Evolutionary conservation across 2,329 filamentous ascomycete species (phyloP), one percentile per base, ranked within the genome.

Genomic region (Ustulina deusta): DNA sequence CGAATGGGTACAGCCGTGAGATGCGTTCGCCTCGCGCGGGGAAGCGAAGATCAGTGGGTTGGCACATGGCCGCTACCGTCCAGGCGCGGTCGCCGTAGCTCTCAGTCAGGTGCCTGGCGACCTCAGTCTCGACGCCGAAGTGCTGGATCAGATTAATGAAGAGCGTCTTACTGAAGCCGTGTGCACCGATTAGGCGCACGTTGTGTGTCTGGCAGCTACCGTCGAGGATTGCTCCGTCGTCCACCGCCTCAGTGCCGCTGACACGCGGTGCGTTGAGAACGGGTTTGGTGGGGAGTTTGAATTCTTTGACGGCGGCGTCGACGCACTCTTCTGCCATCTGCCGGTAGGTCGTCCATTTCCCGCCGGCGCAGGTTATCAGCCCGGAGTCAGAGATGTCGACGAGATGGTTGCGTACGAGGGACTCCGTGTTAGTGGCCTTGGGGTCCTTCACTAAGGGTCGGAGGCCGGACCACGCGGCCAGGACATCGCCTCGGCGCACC

Each of bases 81-180:
- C 94, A 97, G 22, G 94, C 93, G 65, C 94, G 89, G 81, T 97
- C 94, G 72, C 95, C 94, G 78, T 97, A 98, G 64, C 93, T 92
- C 76, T 92, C 88, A 15, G 91, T 91, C 38, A 97, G 86, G 80
- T 97, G 94, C 82, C 93, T 92, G 51, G 94, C 94, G 22, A 97
- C 93, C 74, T 97, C 93, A 20, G 93, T 97, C 81, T 97, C 94
- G 64, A 97, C 83, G 70, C 93, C 93, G 77, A 93, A 97, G 82
- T 97, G 93, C 80, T 97, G 94, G 77, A 97, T 96, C 40, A 97
- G 84, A 80, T 95, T 94, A 84, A 97, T 97, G 83, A 97, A 97
- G 27, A 97, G 89, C 1, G 94, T 86, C 81, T 94, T 94, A 80
- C 91, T 94, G 83, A 90, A 97, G 62, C 93, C 93, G 78, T 97